Evolutionary conservation across 345 rosid species (phyloP).

Genomic region (Populus pruinosa): DNA sequence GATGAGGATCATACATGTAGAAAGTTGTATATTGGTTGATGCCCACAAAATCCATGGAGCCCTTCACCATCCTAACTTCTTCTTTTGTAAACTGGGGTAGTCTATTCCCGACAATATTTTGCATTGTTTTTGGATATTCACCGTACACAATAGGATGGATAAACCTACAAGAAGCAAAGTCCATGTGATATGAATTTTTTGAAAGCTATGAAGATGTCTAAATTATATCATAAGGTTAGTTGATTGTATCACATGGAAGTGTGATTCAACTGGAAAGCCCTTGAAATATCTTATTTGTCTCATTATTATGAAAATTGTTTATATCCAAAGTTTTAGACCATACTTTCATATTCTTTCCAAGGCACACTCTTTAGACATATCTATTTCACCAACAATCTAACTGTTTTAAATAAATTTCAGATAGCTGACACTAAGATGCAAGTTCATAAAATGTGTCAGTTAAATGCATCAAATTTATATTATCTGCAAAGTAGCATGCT

Average conservation of each 20-base stretch:
- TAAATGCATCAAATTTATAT: background rate
- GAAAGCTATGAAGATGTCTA: background rate
- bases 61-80: constrained; percentile 82
- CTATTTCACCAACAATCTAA: background rate
- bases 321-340: background rate
- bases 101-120: constrained; percentile 65
- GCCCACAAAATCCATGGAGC: constrained; percentile 85
- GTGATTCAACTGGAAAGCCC: background rate
- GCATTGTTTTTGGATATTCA: constrained; percentile 86
- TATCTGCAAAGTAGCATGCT: background rate
- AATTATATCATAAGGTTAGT: background rate
- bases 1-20: constrained; percentile 60
- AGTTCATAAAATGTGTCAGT: background rate
- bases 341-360: background rate
- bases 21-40: constrained; percentile 88
- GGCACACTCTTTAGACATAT: too few species aligned
- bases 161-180: constrained; percentile 45
- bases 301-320: background rate
- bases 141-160: constrained; percentile 90
- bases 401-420: background rate
- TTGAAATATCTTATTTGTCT: background rate
- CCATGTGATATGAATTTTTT: background rate
- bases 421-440: background rate
- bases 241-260: background rate
- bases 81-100: constrained; percentile 76